Evolutionary conservation across 176 grass and related monocot species (phyloP), one percentile per base, ranked within the genome.

Genomic region (Canna indica): DNA sequence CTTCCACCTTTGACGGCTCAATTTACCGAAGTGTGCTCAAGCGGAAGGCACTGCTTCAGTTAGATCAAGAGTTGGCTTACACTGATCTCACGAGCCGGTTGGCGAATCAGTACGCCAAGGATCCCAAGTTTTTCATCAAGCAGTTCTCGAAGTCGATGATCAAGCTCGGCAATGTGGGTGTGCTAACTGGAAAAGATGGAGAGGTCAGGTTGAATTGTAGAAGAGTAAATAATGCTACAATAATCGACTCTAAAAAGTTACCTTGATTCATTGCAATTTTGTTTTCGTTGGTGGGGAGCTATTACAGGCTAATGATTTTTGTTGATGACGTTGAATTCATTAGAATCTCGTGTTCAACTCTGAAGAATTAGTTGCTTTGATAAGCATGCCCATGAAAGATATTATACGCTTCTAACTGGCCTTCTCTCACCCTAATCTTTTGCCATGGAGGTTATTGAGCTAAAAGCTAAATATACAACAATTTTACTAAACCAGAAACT

Each of bases 121-220:
- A 63, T 60, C 70, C 74, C 2, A 36, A 67, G 27, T 32, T 47
- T 6, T 81, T 85, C 74, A 39, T 47, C 29, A 7, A 4, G 35
- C 79, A 78, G 57, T 85, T 85, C 24, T 76, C 75, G 5, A 74
- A 62, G 75, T 75, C 83, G 22, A 78, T 81, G 83, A 68, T 81
- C 46, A 85, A 78, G 38, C 64, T 85, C 17, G 83, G 78, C 3
- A 26, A 12, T 45, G 79, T 81, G 3, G 67, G 80, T 20, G 79
- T 81, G 5, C 45, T 85, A 0, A 75, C 36, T 20, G 83, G 75
- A 24, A 9, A 5, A 1, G 30, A 81, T 9, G 83, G 83, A 26
- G 79, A 85, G 64, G 73, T 85, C 79, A 78, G 83, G 34, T 28
- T 65, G 22, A 71, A 81, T 53, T 81, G 83, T 26, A 64, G 83